Conservation (phyloP, 2,329 filamentous ascomycete genomes). For the Diaporthe destruens region DNA sequence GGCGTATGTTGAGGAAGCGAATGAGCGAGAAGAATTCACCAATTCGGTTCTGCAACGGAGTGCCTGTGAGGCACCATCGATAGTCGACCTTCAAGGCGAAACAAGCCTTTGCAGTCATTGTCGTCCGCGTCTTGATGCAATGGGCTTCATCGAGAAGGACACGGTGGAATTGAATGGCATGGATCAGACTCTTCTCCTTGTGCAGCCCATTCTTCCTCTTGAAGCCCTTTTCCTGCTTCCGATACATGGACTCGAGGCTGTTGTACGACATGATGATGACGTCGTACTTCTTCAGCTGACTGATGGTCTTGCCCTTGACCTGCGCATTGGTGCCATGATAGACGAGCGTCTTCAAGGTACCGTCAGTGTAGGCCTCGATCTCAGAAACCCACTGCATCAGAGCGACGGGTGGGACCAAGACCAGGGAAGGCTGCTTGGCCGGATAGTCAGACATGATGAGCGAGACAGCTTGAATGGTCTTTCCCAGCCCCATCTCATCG, state of each 20-base stretch:
- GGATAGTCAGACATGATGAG: constrained; percentile 98
- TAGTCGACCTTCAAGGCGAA: constrained; percentile 90
- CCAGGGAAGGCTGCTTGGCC: constrained; percentile 83
- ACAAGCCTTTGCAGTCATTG: constrained; percentile 93
- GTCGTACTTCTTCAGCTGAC: constrained; percentile 84
- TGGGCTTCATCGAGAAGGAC: constrained; percentile 89
- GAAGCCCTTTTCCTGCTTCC: constrained; percentile 93
- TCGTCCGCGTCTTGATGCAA: constrained; percentile 90
- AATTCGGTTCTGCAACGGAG: constrained; percentile 95
- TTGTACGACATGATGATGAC: constrained; percentile 99
- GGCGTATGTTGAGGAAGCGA: constrained; percentile 88
- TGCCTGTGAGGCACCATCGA: constrained; percentile 96
- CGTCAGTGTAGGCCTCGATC: constrained; percentile 85
- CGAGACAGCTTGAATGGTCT: constrained; percentile 98
- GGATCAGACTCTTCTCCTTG: constrained; percentile 84
- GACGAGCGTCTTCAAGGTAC: constrained; percentile 89
- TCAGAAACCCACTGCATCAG: constrained; percentile 95
- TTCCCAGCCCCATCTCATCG: constrained; percentile 99
- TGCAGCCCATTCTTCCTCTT: constrained; percentile 82
- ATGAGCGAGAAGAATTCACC: constrained; percentile 97
- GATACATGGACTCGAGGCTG: constrained; percentile 89
- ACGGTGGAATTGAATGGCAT: constrained; percentile 88
- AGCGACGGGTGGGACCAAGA: constrained; percentile 92
- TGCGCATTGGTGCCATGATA: constrained; percentile 90
- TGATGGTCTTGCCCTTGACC: constrained; percentile 79